A percentile compares a stretch with the other conserved stretches of the same genome.
Conservation (phyloP, 768 basidiomycete genomes). For the Lactarius sanguifluus region DNA sequence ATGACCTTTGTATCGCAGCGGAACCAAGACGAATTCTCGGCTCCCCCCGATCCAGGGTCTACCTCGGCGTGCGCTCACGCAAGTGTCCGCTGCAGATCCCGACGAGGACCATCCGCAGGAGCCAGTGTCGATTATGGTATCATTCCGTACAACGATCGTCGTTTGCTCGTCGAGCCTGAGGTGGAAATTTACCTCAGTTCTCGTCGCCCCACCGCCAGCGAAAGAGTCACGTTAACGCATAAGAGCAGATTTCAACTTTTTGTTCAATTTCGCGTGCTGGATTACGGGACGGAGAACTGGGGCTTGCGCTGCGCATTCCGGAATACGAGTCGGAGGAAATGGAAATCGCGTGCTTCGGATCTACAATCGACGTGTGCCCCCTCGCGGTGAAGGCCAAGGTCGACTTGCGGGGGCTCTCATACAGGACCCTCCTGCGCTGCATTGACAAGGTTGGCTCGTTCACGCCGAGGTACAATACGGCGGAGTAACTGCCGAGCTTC, state of each 20-base stretch:
- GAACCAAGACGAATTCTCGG: constrained; percentile 13
- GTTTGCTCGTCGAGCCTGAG: constrained; percentile 12
- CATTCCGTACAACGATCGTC: constrained; percentile 12
- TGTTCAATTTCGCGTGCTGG: constrained; percentile 18
- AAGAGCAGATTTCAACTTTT: constrained; percentile 9
- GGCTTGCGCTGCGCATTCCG: constrained; percentile 2
- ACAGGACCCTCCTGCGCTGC: background rate
- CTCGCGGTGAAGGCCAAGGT: constrained; percentile 1
- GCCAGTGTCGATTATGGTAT: constrained; percentile 18
- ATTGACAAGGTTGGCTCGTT: constrained; percentile 9
- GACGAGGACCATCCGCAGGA: constrained; percentile 15
- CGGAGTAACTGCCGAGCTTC: background rate
- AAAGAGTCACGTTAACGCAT: background rate
- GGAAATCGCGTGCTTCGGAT: constrained; percentile 8
- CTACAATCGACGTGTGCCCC: constrained; percentile 4
- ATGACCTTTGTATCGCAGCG: constrained; percentile 17
- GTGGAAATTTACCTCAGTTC: background rate
- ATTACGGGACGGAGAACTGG: constrained; percentile 16
- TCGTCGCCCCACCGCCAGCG: background rate
- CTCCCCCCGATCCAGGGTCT: constrained; percentile 8
- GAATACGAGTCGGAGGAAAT: background rate
- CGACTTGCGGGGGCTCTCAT: background rate
- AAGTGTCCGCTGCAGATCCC: constrained; percentile 15
- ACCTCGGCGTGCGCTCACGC: background rate
- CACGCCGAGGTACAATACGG: constrained; percentile 11